Conservation (phyloP, 1,139 yeast genomes). For the Pichia norvegensis region DNA sequence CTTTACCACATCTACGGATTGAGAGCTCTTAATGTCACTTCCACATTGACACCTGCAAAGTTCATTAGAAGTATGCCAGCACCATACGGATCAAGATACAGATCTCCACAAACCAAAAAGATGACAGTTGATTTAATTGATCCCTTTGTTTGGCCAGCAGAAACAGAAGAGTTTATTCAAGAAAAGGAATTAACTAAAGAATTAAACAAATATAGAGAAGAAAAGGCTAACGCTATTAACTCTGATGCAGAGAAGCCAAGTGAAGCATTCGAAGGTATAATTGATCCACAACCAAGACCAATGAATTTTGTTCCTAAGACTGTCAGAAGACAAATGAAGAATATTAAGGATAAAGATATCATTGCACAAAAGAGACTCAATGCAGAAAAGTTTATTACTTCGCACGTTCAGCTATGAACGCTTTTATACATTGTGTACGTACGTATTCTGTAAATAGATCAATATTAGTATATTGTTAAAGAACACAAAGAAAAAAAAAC, state of each 20-base stretch:
- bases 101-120: constrained; percentile 78
- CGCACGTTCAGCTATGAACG: constrained; percentile 18
- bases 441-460: neutral
- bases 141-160: constrained; percentile 90
- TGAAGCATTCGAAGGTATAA: constrained; percentile 68
- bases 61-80: constrained; percentile 55
- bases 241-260: constrained; percentile 65
- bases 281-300: constrained; percentile 64
- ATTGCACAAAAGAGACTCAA: constrained; percentile 21
- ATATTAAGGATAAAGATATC: constrained; percentile 30
- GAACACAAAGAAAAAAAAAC: neutral
- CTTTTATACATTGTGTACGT: neutral
- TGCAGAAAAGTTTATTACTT: constrained; percentile 26
- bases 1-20: constrained; percentile 81
- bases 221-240: constrained; percentile 41
- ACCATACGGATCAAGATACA: constrained; percentile 53
- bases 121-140: constrained; percentile 93
- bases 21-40: constrained; percentile 79
- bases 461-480: neutral
- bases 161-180: constrained; percentile 31
- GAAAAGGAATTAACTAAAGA: constrained; percentile 34
- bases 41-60: constrained; percentile 71
- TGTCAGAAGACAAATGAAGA: constrained; percentile 36
- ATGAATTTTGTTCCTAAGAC: constrained; percentile 60
- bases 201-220: constrained; percentile 35